Evolutionary conservation across 73 alveolate species (phyloP).

Genomic region (Symbiodinium natans): DNA sequence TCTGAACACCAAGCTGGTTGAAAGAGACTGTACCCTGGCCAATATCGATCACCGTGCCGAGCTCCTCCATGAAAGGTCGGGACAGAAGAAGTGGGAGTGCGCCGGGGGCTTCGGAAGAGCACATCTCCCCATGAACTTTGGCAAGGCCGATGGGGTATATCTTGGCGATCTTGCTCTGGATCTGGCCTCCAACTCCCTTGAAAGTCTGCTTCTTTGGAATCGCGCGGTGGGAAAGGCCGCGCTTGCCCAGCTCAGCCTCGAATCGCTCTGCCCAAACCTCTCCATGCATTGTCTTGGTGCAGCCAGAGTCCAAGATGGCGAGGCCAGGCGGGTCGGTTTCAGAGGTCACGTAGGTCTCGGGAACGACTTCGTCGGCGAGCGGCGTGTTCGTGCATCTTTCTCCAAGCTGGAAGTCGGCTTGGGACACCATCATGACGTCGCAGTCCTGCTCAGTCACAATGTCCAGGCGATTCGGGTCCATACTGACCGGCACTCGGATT

Average conservation of each 20-base stretch:
- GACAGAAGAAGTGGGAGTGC: not conserved
- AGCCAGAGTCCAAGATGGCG: conserved; percentile 11
- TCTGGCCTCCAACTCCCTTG: conserved; percentile 25
- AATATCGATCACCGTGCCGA: conserved; percentile 19
- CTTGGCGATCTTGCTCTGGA: not conserved
- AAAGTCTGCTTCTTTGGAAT: not conserved
- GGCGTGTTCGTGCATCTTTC: not conserved
- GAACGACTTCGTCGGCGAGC: not conserved
- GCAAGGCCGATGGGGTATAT: conserved; percentile 15
- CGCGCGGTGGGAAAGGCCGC: not conserved
- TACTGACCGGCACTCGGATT: not conserved
- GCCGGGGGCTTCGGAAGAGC: not conserved
- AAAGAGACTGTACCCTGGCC: conserved; percentile 1
- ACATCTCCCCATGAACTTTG: not conserved
- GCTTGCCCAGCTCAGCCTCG: not conserved
- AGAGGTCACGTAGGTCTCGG: not conserved
- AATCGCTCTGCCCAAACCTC: not conserved
- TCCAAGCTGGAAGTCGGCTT: not conserved
- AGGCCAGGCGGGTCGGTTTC: not conserved
- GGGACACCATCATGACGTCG: conserved; percentile 50
- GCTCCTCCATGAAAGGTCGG: conserved; percentile 40
- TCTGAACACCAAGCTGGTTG: not conserved
- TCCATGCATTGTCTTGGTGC: conserved; percentile 28
- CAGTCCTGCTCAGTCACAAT: not conserved
- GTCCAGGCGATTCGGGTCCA: not conserved